Conservation (phyloP, 164 flowering plant species). For the Annona squamosa region DNA sequence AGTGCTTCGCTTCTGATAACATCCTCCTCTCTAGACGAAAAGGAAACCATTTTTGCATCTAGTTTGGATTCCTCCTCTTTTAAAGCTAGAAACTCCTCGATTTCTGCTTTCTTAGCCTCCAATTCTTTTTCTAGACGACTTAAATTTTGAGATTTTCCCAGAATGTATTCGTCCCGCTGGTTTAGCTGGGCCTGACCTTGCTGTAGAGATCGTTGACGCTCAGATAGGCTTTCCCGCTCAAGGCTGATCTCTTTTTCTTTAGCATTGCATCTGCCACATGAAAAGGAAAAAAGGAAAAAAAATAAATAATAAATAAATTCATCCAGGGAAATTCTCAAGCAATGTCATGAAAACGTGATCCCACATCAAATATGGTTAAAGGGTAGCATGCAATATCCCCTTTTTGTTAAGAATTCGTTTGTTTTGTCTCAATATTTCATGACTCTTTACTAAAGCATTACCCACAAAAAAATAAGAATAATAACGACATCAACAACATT, state of each 20-base stretch:
- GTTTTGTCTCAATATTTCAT: too few relatives aligned
- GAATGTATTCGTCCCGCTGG: conserved; percentile 66
- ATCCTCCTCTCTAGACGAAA: conserved; percentile 68
- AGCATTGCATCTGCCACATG: conserved; percentile 56
- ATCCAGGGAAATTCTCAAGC: background rate
- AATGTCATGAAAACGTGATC: background rate
- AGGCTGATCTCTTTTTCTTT: conserved; percentile 65
- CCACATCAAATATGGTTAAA: too few relatives aligned
- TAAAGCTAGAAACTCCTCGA: conserved; percentile 34
- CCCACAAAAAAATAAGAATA: too few relatives aligned
- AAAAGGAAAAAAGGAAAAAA: background rate
- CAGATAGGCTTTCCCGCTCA: conserved; percentile 63
- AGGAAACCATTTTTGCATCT: conserved; percentile 33
- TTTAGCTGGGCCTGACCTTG: conserved; percentile 60
- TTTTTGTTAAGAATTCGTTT: too few relatives aligned
- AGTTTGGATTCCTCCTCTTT: conserved; percentile 46
- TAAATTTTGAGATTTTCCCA: conserved; percentile 48
- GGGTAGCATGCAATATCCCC: too few relatives aligned
- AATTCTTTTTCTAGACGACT: conserved; percentile 52
- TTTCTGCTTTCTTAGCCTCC: conserved; percentile 35
- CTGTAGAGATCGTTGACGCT: conserved; percentile 52
- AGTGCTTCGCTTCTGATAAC: conserved; percentile 40
- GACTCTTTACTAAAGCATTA: too few relatives aligned
- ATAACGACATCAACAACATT: too few relatives aligned
- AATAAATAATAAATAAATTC: background rate